Evolutionary conservation across 305 asterid genomes (phyloP).

Genomic region (Plantago coronopus): DNA sequence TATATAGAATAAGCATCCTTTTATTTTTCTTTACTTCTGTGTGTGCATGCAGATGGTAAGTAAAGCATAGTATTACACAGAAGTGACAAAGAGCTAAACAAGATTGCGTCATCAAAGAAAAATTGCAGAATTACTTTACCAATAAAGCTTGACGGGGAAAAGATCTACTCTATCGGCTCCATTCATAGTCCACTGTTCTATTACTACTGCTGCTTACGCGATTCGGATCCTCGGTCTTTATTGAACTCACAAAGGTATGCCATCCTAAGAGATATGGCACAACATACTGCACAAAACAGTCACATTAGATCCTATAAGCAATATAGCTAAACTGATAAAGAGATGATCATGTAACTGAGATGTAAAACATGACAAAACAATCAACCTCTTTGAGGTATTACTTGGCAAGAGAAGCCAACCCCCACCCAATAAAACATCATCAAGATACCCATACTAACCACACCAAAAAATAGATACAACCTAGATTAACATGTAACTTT

Average conservation of each 20-base stretch:
- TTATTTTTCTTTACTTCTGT: too few species aligned
- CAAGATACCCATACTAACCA: too few species aligned
- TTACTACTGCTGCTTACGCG: constrained; percentile 46
- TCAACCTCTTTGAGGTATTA: not conserved
- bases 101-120: not conserved
- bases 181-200: constrained; percentile 63
- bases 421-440: too few species aligned
- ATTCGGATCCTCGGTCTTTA: constrained; percentile 62
- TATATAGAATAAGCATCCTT: too few species aligned
- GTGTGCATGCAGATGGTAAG: too few species aligned
- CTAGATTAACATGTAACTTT: too few species aligned
- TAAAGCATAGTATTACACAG: too few species aligned
- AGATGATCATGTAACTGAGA: not conserved
- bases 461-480: too few species aligned
- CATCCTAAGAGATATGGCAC: constrained; percentile 87
- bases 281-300: constrained; percentile 53
- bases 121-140: constrained; percentile 8
- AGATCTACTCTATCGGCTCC: constrained; percentile 57
- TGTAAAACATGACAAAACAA: not conserved
- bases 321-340: not conserved
- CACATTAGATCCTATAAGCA: constrained; percentile 20
- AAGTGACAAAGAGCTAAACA: not conserved
- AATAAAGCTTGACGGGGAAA: constrained; percentile 20
- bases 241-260: constrained; percentile 71
- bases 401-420: not conserved